These are phyloP conservation scores for Exsudoporus floridanus DNA, from an alignment of 1,284 basidiomycete genomes.

Conservation along the genomic window DNA sequence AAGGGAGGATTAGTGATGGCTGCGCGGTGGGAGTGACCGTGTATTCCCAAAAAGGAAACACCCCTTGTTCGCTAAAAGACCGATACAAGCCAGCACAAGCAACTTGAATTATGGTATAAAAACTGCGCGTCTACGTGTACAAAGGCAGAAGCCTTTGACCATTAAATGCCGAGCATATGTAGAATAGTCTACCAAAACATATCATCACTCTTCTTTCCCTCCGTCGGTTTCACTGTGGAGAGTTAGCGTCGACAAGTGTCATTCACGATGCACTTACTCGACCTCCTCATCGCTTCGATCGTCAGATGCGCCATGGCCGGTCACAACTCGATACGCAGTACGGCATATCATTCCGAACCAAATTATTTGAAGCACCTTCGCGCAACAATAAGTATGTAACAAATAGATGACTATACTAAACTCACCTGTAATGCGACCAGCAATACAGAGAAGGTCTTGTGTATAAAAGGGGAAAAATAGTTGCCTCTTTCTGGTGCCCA, in stretches of 20 bases:
- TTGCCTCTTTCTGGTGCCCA: constrained; percentile 63
- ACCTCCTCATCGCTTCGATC: constrained; percentile 82
- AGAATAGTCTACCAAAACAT: constrained; percentile 29
- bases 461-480: constrained; percentile 52
- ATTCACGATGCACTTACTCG: constrained; percentile 39
- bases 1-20: constrained; percentile 1
- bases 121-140: constrained; percentile 26
- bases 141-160: constrained; percentile 18
- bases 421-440: constrained; percentile 65
- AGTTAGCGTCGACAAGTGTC: constrained; percentile 7
- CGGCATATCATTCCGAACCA: constrained; percentile 88
- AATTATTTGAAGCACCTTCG: constrained; percentile 67
- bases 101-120: constrained; percentile 29
- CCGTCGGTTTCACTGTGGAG: constrained; percentile 8
- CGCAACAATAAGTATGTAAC: constrained; percentile 12
- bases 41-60: constrained; percentile 24
- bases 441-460: constrained; percentile 53
- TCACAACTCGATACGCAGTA: constrained; percentile 79
- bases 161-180: constrained; percentile 27
- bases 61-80: constrained; percentile 10
- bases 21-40: constrained; percentile 12
- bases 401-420: constrained; percentile 8
- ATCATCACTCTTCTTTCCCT: constrained; percentile 30
- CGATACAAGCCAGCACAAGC: not conserved
- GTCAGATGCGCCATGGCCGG: constrained; percentile 80